Evolutionary conservation across 441 rosid genomes (phyloP).

Genomic region (Mallotus japonicus): DNA sequence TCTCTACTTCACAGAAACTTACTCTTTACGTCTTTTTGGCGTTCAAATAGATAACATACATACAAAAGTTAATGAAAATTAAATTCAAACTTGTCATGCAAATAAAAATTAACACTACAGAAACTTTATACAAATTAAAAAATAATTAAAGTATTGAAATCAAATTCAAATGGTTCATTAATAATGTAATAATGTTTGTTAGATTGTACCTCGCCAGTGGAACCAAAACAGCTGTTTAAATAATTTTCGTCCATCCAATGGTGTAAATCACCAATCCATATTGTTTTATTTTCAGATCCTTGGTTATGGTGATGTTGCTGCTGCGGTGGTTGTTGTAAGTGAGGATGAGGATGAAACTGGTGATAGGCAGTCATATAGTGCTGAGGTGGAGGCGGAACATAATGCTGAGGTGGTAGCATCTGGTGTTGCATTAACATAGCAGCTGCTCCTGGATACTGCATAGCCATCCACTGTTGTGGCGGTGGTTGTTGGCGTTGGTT

Average conservation of each 20-base stretch:
- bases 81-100: no score
- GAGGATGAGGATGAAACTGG: conserved; percentile 38
- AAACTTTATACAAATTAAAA: no score
- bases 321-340: no score
- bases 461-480: conserved; percentile 57
- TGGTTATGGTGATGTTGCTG: conserved; percentile 41
- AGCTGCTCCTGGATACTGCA: conserved; percentile 64
- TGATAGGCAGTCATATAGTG: conserved; percentile 57
- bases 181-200: no score
- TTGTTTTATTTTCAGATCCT: conserved; percentile 67
- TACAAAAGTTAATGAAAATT: no score
- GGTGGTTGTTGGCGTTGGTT: conserved; percentile 36
- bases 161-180: no score
- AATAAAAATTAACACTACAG: no score
- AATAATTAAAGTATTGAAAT: no score
- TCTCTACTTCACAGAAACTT: no score
- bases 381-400: conserved; percentile 45
- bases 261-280: conserved; percentile 95
- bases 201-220: conserved; percentile 65
- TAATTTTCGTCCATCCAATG: conserved; percentile 97
- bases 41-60: no score
- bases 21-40: no score
- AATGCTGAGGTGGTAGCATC: conserved; percentile 58
- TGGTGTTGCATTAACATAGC: conserved; percentile 86
- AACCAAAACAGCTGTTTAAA: conserved; percentile 65